Base-by-base conservation (phyloP, 306 rosid species). In the Dryas drummondii region DNA sequence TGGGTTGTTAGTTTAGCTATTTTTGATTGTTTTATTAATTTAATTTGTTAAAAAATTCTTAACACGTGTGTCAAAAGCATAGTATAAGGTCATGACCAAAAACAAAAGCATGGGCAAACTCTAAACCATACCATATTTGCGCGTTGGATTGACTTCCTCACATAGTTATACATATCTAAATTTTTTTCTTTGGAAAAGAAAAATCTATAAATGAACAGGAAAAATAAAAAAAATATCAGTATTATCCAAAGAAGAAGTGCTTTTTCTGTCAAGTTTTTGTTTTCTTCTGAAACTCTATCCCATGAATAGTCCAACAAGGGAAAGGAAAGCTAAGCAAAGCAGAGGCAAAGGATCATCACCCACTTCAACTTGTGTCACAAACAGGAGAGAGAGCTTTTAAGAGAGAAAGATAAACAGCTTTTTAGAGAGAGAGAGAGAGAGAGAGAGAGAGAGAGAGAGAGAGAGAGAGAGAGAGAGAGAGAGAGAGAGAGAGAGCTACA, bases 221-320 rank as follows among this genome's bases (percentile, higher is more conserved):
- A 51, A 62, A 61, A 73, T 15, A 70, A 49, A 58, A 42, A 73
- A 76, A 76, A 78, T 70, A 63, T 76, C 44, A 63, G 83, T 78
- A 66, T 85, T 87, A 90, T 86, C 91, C 88, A 75, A 82, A 80
- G 70, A 61, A 71, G 70, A 76, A 79, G 76, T 70, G 84, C 81
- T 86, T 83, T 84, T 85, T 49, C 78, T 76, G 84, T 80, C 68
- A 55, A n/a, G 75, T 76, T 64, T 73, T 81, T 86, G 87, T 87
- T 81, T 79, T 89, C 76, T 78, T 83, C 87, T 71, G 73, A 77
- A 63, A 70, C 72, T 62, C 71, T 72, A 58, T 56, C 73, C 37
- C 58, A 27, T 32, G 72, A 76, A 55, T 47, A 41, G 76, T 55
- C 66, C 61, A 68, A 41, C 47, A 26, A 57, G 49, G 15, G 32